Evolutionary conservation across 2,329 filamentous ascomycete species (phyloP), one percentile per base, ranked within the genome.

Genomic region (Botrytis elliptica): DNA sequence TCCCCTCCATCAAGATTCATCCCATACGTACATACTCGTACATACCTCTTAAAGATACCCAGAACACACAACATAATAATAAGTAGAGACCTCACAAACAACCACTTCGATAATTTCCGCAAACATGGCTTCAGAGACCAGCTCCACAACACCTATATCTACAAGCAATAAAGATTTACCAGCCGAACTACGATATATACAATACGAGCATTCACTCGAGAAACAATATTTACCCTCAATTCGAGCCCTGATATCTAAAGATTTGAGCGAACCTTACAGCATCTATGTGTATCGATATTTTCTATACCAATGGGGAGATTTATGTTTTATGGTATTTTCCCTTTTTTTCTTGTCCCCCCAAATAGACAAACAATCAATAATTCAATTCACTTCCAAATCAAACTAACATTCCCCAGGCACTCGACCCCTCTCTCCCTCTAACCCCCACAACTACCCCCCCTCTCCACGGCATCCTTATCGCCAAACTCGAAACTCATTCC

Each of bases 251-350:
- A 99, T 99, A 80, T 96, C 95, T 63, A 97, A 95, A 80, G 96
- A 98, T 81, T 88, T 99, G 68, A 98, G 95, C 78, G 96, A 99
- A 83, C 96, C 96, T 1, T 99, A 99, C 83, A 98, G 95, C 84
- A 98, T 99, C 82, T 99, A 99, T 85, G 96, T 99, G 74, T 99
- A 98, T 83, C 91, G 96, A 46, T 99, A 99, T 83, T 99, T 99
- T 80, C 86, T 99, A 29, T 97, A 97, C 81, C 94, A 98, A 88
- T 99, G 96, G 96, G 93, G 93, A 8, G 92, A 98, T 81, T 85
- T 99, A n/a, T 99, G 96, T 83, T 98, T 94, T 83, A 93, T 98
- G 90, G 94, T 95, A 84, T 49, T 29, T 62, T 52, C 16, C 25
- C 42, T 38, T 46, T 63, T 63, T 40, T 62, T 29, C 29, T 57